Evolutionary conservation across 148 eudicot species (phyloP), one percentile per base, ranked within the genome.

Genomic region (Linanthus parryae): DNA sequence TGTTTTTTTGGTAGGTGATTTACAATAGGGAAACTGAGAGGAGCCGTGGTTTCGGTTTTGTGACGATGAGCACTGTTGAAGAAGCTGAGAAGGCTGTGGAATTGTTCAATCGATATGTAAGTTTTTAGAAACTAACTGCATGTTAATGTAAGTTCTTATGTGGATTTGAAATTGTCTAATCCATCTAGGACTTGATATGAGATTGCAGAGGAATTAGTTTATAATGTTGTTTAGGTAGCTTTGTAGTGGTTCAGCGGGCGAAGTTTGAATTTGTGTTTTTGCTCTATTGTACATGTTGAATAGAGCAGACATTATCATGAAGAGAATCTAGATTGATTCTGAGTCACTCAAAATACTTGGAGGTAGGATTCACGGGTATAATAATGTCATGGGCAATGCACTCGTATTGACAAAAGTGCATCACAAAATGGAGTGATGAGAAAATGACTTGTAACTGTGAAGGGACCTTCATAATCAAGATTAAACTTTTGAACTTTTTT

Each of bases 31-130:
- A 87, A 50, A 87, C 96, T 20, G 90, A 84, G 56, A 82, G 71
- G 75, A 87, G 96, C 71, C 72, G 98, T 26, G 95, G 95, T 26
- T 91, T 86, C 62, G 98, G 87, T 14, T 91, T 91, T 64, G 94
- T 91, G 72, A 86, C 98, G 0, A 91, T 91, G 98, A 79, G 87
- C 64, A 86, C 84, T 29, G 87, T 78, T 60, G 94, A 79, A 65
- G 87, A 86, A 71, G 95, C 95, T 54, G 94, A 79, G 40, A 81
- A 73, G 42, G 95, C 95, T 48, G 89, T 76, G 22, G 86, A 81
- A 42, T 65, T 81, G 89, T 79, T 83, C 65, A 56, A 81, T 50
- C 71, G 73, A 16, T 77, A 70, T 71, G 95, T 86, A 66, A 83
- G 95, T 74, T 14, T 9, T 29, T 27, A n/a, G 22, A 8, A 18